Base-by-base conservation (phyloP, 129 eudicot genomes). In the Daucus carota region DNA sequence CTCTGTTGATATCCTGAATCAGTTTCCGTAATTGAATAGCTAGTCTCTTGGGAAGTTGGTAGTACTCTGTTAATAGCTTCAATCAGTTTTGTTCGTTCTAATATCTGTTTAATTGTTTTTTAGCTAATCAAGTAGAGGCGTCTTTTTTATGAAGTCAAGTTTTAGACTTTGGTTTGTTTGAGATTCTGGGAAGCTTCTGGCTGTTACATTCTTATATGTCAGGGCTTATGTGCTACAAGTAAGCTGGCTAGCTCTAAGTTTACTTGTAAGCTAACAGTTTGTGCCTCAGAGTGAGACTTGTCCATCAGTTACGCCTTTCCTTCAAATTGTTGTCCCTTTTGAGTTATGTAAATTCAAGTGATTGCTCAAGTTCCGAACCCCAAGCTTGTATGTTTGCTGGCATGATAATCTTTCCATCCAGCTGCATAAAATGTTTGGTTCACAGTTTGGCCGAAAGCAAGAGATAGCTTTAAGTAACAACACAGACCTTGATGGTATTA, bases 271-370 rank as follows among this genome's bases (percentile, higher is more conserved):
- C 15, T 80, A 81, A 59, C 74, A 14, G 33, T 34, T 81, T 69
- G 13, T n/a, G 93, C 96, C 83, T 93, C 93, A 92, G 24, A 80
- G 85, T 0, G 85, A 69, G 29, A 95, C 95, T 82, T 82, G 86
- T 5, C 95, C 92, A 38, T 92, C 92, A 52, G 87, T 79, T 22
- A 84, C 47, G 10, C 90, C 89, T 44, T 73, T 80, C n/a, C 96
- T 92, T 77, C 79, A 80, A 50, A 92, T 77, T 14, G 92, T 77
- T 70, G 88, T 76, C 80, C 90, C 88, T 7, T n/a, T 85, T 66
- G 1, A 86, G 85, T 59, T 75, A 73, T 42, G 81, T 74, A 76
- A 88, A 88, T 66, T 85, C 82, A 8, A 88, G 72, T 89, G 92
- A 88, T 57, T 81, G 85, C 57, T 76, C 76, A 44, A 82, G 80